A percentile compares a stretch with the other conserved stretches of the same genome.
These are phyloP conservation scores for Beauveria brongniartii DNA, from an alignment of 2,329 filamentous ascomycete genomes.

Conservation along the genomic window DNA sequence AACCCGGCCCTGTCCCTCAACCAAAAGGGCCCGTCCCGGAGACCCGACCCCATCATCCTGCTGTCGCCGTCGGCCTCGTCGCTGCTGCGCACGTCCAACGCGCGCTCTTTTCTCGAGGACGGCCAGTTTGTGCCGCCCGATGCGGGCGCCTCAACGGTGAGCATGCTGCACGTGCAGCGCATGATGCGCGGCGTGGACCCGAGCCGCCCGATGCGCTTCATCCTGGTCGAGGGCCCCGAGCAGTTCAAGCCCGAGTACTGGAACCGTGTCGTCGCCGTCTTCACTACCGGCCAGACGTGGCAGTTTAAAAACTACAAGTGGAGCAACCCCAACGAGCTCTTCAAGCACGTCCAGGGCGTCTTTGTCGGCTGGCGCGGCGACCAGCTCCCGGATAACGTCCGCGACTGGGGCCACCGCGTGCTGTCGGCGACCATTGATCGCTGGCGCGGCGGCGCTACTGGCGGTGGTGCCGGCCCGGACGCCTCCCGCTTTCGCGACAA, in stretches of 20 bases:
- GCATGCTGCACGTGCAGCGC: conserved; percentile 81
- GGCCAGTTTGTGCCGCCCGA: conserved; percentile 76
- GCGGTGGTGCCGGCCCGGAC: conserved; percentile 31
- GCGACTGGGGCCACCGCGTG: conserved; percentile 79
- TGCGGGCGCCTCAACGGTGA: conserved; percentile 57
- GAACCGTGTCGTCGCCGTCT: conserved; percentile 89
- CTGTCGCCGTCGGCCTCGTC: conserved; percentile 94
- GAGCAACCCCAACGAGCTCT: conserved; percentile 80
- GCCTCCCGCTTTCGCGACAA: conserved; percentile 71
- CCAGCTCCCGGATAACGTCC: conserved; percentile 66
- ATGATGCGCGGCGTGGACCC: conserved; percentile 63
- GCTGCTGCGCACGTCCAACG: conserved; percentile 89
- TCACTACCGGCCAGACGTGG: conserved; percentile 96
- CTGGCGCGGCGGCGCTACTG: conserved; percentile 47
- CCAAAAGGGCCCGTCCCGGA: conserved; percentile 40
- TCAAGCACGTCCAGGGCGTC: conserved; percentile 78
- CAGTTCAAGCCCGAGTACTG: conserved; percentile 98
- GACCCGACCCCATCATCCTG: conserved; percentile 83
- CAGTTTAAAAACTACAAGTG: conserved; percentile 99
- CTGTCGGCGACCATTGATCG: conserved; percentile 75
- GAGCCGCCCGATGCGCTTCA: conserved; percentile 74
- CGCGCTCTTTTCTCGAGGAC: conserved; percentile 84
- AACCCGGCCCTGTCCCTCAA: conserved; percentile 45
- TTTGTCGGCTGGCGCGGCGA: conserved; percentile 91
- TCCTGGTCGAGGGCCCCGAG: conserved; percentile 85